Evolutionary conservation across 768 basidiomycete species (phyloP).

Genomic region (Amanita inopinata): DNA sequence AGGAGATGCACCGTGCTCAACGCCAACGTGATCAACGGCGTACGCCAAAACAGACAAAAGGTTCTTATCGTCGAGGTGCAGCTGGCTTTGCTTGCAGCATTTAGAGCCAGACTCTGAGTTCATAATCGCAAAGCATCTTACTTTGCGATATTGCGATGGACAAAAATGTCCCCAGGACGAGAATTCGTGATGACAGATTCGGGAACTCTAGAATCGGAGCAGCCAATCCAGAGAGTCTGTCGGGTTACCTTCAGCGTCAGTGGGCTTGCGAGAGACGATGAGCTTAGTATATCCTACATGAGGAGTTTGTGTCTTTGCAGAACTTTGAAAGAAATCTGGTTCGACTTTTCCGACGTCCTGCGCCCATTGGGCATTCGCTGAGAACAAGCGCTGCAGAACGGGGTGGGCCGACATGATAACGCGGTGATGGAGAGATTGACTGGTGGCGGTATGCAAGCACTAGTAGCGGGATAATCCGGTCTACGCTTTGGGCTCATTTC

Average conservation of each 20-base stretch:
- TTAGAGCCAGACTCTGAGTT: not conserved
- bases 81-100: conserved; percentile 39
- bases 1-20: conserved; percentile 61
- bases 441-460: too few species aligned
- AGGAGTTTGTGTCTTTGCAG: conserved; percentile 55
- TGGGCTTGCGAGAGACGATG: conserved; percentile 3
- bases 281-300: conserved; percentile 32
- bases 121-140: conserved; percentile 25
- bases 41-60: conserved; percentile 65
- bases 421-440: too few species aligned
- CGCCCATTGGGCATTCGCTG: conserved; percentile 64
- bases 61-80: conserved; percentile 63
- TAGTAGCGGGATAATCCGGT: too few species aligned
- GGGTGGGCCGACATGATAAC: conserved; percentile 15
- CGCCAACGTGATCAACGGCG: conserved; percentile 60
- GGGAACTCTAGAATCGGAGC: conserved; percentile 79
- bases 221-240: conserved; percentile 72
- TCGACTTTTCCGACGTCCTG: conserved; percentile 41
- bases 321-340: conserved; percentile 53
- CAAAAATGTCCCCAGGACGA: conserved; percentile 74
- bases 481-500: too few species aligned
- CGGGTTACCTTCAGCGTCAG: conserved; percentile 8
- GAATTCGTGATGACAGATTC: conserved; percentile 63
- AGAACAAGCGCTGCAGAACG: conserved; percentile 23
- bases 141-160: conserved; percentile 86